phyloP scores from a whole-genome alignment of 306 rosid species.

The Trichosanthes truncata region DNA sequence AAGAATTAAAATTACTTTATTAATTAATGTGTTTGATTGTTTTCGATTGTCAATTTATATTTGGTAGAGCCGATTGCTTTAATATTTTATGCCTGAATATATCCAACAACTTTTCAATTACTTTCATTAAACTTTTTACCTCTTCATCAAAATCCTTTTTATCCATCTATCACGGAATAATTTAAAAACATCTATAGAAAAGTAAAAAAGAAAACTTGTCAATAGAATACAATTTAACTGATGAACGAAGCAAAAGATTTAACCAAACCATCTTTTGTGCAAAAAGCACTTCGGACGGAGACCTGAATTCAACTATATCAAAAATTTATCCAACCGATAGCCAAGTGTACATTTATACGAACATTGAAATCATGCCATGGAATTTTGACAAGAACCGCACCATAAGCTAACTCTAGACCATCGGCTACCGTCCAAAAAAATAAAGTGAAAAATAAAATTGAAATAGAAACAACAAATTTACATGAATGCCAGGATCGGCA shows the following conservation, averaged over 20 bases:
- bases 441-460: slow-evolving; percentile 40
- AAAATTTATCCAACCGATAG: slow-evolving; percentile 3
- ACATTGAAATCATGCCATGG: not conserved
- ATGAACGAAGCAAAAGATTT: not conserved
- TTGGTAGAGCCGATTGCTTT: not conserved
- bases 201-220: not conserved
- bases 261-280: not conserved
- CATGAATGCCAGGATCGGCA: slow-evolving; percentile 31
- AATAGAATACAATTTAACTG: not conserved
- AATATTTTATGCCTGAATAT: not conserved
- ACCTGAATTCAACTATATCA: not conserved
- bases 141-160: not conserved
- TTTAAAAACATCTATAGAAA: not conserved
- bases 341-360: not conserved
- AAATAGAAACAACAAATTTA: slow-evolving; percentile 40
- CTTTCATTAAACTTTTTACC: not conserved
- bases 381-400: not conserved
- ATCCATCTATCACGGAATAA: not conserved
- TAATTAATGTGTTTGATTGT: too few species aligned
- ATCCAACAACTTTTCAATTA: not conserved
- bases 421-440: slow-evolving; percentile 17
- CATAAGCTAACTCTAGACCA: not conserved
- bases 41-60: too few species aligned
- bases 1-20: too few species aligned
- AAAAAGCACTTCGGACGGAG: not conserved